Evolutionary conservation across 192 early-diverging fungal species (phyloP).

Genomic region (Chytriomyces sp.): DNA sequence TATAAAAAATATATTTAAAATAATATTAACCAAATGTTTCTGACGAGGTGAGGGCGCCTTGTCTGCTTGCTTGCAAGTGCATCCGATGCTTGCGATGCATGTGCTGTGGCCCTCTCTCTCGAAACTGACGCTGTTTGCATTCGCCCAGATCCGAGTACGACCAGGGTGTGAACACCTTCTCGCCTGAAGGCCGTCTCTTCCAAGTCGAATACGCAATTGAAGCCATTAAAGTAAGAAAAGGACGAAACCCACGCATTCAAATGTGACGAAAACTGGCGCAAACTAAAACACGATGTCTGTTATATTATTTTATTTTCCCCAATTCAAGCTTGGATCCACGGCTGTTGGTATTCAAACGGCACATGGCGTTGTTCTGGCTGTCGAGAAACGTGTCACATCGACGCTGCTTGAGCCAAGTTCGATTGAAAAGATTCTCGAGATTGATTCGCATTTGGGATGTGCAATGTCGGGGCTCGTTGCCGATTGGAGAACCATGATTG

Average conservation of each 20-base stretch:
- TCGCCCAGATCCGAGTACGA: slow-evolving; percentile 80
- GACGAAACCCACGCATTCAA: not conserved
- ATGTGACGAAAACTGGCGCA: no score
- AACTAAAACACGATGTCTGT: no score
- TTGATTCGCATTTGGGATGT: slow-evolving; percentile 93
- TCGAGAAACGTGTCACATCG: slow-evolving; percentile 96
- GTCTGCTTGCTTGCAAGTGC: no score
- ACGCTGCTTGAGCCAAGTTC: slow-evolving; percentile 89
- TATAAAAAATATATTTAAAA: no score
- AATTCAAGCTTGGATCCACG: slow-evolving; percentile 95
- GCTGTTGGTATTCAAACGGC: slow-evolving; percentile 96
- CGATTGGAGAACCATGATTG: slow-evolving; percentile 97
- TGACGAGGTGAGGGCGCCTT: no score
- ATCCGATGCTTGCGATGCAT: no score
- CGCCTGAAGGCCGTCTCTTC: slow-evolving; percentile 98
- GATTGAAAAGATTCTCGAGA: slow-evolving; percentile 98
- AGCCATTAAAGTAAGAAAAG: slow-evolving; percentile 82
- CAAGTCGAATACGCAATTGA: slow-evolving; percentile 99
- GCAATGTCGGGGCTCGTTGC: slow-evolving; percentile 97
- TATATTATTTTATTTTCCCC: no score
- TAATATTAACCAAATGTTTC: no score
- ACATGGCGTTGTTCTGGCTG: slow-evolving; percentile 91
- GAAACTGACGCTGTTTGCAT: not conserved
- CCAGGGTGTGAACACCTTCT: slow-evolving; percentile 99
- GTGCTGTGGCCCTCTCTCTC: no score